Conservation (phyloP, 1,284 basidiomycete genomes). For the Ustilago vetiveriae region DNA sequence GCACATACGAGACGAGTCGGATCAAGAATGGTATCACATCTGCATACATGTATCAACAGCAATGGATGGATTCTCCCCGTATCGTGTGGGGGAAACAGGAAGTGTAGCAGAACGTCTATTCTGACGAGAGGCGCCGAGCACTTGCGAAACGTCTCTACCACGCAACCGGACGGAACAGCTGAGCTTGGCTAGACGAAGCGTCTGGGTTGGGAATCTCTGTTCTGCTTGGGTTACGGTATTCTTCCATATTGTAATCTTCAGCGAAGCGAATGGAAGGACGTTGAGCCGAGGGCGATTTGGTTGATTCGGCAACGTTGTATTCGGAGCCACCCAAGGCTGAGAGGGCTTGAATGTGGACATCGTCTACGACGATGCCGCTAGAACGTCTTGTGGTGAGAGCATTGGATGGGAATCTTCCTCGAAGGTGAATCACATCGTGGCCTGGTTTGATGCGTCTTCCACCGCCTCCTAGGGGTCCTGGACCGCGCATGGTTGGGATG, state of each 20-base stretch:
- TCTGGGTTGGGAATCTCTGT: constrained; percentile 12
- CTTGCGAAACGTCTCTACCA: too few relatives aligned
- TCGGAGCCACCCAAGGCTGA: background rate
- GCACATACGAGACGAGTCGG: background rate
- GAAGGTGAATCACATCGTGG: constrained; percentile 24
- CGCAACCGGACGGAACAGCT: constrained; percentile 13
- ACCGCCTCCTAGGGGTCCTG: constrained; percentile 50
- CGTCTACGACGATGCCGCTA: constrained; percentile 27
- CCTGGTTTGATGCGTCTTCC: constrained; percentile 26
- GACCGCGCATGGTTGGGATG: constrained; percentile 44
- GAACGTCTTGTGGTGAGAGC: constrained; percentile 10
- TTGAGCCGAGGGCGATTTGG: background rate
- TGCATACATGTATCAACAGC: constrained; percentile 1
- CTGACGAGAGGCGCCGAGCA: too few relatives aligned
- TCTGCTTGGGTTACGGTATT: background rate
- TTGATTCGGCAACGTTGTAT: constrained; percentile 3
- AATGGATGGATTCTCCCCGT: too few relatives aligned
- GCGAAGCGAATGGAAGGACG: constrained; percentile 8
- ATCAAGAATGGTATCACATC: background rate
- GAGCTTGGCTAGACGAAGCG: constrained; percentile 21
- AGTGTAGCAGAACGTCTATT: too few relatives aligned
- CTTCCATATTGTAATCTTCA: background rate
- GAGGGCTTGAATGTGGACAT: constrained; percentile 25
- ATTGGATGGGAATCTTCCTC: constrained; percentile 32
- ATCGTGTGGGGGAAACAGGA: too few relatives aligned